Base-by-base conservation (phyloP, 1,284 basidiomycete genomes). In the Vanrija sp. region DNA sequence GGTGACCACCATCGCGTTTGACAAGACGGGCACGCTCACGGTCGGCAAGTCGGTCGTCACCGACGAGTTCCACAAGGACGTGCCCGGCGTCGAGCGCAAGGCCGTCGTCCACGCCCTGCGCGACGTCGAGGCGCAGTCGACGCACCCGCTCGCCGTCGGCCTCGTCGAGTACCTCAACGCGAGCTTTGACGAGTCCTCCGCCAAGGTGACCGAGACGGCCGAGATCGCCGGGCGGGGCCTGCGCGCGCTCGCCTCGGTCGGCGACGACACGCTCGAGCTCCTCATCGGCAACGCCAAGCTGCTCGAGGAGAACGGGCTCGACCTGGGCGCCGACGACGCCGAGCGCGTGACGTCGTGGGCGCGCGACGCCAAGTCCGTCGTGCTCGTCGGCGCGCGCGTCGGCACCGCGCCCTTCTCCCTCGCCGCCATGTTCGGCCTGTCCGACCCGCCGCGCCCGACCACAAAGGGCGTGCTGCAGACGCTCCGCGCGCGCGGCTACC, bases 21-120 rank as follows among this genome's bases (percentile, higher is more conserved):
- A 99, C 81, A 99, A 99, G 82, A 99, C 96, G 0, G 96, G 96
- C 8, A 99, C 96, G 0, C 84, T 99, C 18, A 98, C 96, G 0
- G 80, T 88, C 47, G 96, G 95, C 45, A 88, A 85, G 73, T 79
- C 88, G 12, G 52, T 51, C 36, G 48, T 68, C 6, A 71, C 73
- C 35, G 68, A 66, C 36, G 60, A 65, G 16, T 55, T 62, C 14
- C 65, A 66, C 6, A 49, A 71, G 9, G 67, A 65, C 3, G 35
- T 61, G 22, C 66, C 72, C 0, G 64, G 66, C 3, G 59, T 68
- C 8, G 68, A 67, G 3, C 45, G 62, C 12, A 67, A 67, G 4
- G 52, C 43, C 80, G 85, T 35, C 80, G 81, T 41, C 80, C 83
- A 16, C 75, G 88, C 24, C 73, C 92, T 15, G 81, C 88, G 16